Evolutionary conservation across 2,329 filamentous ascomycete species (phyloP).

Genomic region (Pseudopyricularia cyperi): DNA sequence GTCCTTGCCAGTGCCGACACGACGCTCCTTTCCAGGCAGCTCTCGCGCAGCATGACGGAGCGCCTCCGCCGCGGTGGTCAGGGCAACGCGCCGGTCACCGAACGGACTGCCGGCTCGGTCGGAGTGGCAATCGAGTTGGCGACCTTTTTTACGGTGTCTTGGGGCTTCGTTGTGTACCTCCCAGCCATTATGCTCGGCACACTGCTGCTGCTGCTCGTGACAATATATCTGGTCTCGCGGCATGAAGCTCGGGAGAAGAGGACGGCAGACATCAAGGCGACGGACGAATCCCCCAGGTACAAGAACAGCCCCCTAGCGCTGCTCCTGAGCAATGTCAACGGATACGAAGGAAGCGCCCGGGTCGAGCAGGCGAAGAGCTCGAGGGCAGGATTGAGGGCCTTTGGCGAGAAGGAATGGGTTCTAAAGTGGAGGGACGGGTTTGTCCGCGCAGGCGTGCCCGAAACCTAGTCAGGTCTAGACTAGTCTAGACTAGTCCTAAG

Average conservation of each 20-base stretch:
- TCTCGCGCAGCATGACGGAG: conserved; percentile 1
- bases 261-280: background rate
- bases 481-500: background rate
- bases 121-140: background rate
- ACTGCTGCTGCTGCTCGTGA: background rate
- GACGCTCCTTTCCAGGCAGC: conserved; percentile 19
- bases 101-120: too few species aligned
- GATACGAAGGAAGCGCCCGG: background rate
- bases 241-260: background rate
- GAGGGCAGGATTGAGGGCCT: background rate
- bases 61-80: background rate
- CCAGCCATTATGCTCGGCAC: background rate
- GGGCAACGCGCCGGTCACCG: background rate
- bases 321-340: background rate
- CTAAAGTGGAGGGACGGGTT: background rate
- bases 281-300: background rate
- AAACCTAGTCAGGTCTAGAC: background rate
- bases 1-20: conserved; percentile 79
- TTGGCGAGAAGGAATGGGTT: background rate
- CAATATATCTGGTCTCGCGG: background rate
- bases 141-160: background rate
- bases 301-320: background rate
- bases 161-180: background rate
- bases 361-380: conserved; percentile 1
- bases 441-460: background rate